phyloP scores from a whole-genome alignment of 495 filamentous ascomycete genomes.

The Niebla homalea region DNA sequence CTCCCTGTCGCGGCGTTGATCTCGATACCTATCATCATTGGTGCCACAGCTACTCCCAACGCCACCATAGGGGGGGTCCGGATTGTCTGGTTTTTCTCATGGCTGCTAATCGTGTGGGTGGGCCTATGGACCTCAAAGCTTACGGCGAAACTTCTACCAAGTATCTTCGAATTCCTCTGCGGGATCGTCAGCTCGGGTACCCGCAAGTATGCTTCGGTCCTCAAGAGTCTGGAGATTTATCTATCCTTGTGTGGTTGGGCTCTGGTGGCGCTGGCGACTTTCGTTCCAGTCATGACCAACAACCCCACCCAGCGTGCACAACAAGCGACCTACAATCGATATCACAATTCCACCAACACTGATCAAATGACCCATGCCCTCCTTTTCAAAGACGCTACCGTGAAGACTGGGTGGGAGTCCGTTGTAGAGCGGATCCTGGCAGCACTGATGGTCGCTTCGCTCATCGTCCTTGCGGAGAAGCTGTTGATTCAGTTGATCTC shows the following conservation, averaged over 20 bases:
- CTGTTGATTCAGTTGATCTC: slow-evolving; percentile 81
- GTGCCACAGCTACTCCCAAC: slow-evolving; percentile 38
- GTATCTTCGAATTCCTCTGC: slow-evolving; percentile 71
- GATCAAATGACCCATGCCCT: slow-evolving; percentile 17
- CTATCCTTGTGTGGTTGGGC: slow-evolving; percentile 82
- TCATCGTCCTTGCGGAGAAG: slow-evolving; percentile 72
- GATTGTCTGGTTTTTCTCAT: slow-evolving; percentile 70
- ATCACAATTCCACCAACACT: slow-evolving; percentile 27
- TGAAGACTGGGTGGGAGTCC: slow-evolving; percentile 37
- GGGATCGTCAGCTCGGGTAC: slow-evolving; percentile 86
- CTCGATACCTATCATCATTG: slow-evolving; percentile 68
- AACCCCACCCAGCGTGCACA: slow-evolving; percentile 27
- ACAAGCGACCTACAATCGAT: slow-evolving; percentile 3
- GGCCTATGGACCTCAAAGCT: slow-evolving; percentile 80
- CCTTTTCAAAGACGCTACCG: slow-evolving; percentile 20
- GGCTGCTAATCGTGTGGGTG: slow-evolving; percentile 87
- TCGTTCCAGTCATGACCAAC: slow-evolving; percentile 49
- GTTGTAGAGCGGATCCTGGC: slow-evolving; percentile 62
- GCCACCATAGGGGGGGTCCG: slow-evolving; percentile 50
- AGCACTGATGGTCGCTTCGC: slow-evolving; percentile 58
- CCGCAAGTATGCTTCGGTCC: slow-evolving; percentile 77
- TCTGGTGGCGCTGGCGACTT: slow-evolving; percentile 65
- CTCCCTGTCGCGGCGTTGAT: slow-evolving; percentile 62
- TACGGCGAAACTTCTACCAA: slow-evolving; percentile 63
- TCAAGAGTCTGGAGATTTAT: slow-evolving; percentile 69